These are phyloP conservation scores for Diaporthe batatas DNA, from an alignment of 2,329 filamentous ascomycete species.

Conservation along the genomic window DNA sequence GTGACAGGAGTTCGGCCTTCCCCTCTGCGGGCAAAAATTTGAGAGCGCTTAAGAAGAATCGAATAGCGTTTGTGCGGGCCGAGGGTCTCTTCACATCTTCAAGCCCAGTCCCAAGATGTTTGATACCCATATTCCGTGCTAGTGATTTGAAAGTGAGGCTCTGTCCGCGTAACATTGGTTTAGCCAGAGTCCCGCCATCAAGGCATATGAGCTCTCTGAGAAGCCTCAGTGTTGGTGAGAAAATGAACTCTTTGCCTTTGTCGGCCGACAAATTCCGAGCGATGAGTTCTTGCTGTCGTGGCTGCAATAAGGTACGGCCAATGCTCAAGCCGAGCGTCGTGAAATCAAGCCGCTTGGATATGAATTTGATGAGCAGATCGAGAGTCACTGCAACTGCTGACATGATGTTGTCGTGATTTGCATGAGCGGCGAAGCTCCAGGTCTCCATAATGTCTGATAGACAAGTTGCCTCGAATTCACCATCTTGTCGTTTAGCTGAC, in stretches of 20 bases:
- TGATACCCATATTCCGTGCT: conserved; percentile 83
- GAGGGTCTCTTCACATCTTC: conserved; percentile 81
- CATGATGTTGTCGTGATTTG: conserved; percentile 84
- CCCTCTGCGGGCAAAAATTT: conserved; percentile 82
- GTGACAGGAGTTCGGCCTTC: conserved; percentile 86
- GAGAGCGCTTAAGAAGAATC: conserved; percentile 83
- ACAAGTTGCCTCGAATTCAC: conserved; percentile 72
- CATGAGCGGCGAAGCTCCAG: conserved; percentile 86
- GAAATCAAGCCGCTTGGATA: conserved; percentile 81
- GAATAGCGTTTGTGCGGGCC: conserved; percentile 84
- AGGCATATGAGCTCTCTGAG: conserved; percentile 88
- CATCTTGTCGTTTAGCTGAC: conserved; percentile 63
- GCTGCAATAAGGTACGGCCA: conserved; percentile 84
- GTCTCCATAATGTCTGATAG: conserved; percentile 86
- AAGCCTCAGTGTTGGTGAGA: conserved; percentile 88
- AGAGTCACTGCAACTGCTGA: conserved; percentile 85
- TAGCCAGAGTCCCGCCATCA: conserved; percentile 86
- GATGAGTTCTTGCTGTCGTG: conserved; percentile 83
- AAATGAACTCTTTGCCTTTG: conserved; percentile 87
- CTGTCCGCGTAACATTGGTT: conserved; percentile 81
- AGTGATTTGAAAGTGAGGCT: conserved; percentile 85
- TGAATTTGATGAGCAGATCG: conserved; percentile 82
- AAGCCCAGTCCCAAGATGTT: conserved; percentile 67
- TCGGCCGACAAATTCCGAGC: conserved; percentile 83
- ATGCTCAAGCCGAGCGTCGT: conserved; percentile 81